Percentiles rank a stretch among this genome's conserved stretches.
Evolutionary conservation across 2,329 filamentous ascomycete genomes (phyloP).

Genomic region (Colletotrichum lentis): DNA sequence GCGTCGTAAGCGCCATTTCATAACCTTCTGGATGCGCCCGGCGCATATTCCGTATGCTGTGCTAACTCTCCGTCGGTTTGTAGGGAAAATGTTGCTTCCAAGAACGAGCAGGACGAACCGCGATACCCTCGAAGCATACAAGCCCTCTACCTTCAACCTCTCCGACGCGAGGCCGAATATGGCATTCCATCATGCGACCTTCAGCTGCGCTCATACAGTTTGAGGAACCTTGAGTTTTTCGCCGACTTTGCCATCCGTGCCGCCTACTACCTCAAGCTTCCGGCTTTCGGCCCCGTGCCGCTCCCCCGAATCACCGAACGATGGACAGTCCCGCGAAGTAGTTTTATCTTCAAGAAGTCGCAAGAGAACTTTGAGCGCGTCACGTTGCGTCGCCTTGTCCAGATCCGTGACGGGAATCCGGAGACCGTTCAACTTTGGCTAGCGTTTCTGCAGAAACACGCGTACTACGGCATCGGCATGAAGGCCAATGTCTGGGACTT

Average conservation of each 20-base stretch:
- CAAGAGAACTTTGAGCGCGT: constrained; percentile 98
- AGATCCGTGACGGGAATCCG: constrained; percentile 90
- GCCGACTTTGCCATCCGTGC: constrained; percentile 93
- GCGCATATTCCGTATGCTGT: not conserved
- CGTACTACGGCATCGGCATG: constrained; percentile 97
- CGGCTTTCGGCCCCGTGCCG: constrained; percentile 84
- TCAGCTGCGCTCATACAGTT: constrained; percentile 88
- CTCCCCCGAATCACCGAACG: constrained; percentile 87
- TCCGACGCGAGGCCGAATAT: constrained; percentile 76
- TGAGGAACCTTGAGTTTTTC: constrained; percentile 93
- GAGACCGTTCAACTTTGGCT: constrained; percentile 92
- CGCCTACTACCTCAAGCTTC: constrained; percentile 90
- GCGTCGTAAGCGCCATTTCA: not conserved
- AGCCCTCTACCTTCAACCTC: constrained; percentile 84
- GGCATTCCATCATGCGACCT: constrained; percentile 89
- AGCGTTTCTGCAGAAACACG: constrained; percentile 89
- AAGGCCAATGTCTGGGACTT: constrained; percentile 98
- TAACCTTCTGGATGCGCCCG: not conserved
- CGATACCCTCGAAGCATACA: constrained; percentile 82
- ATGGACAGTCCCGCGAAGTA: constrained; percentile 89
- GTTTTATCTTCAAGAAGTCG: constrained; percentile 96
- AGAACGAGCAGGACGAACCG: constrained; percentile 32
- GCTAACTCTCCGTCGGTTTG: not conserved
- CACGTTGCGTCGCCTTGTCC: constrained; percentile 84
- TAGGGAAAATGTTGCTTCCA: not conserved